These are phyloP conservation scores for Ganoderma sinense DNA, from an alignment of 1,284 basidiomycete genomes.

Conservation along the genomic window DNA sequence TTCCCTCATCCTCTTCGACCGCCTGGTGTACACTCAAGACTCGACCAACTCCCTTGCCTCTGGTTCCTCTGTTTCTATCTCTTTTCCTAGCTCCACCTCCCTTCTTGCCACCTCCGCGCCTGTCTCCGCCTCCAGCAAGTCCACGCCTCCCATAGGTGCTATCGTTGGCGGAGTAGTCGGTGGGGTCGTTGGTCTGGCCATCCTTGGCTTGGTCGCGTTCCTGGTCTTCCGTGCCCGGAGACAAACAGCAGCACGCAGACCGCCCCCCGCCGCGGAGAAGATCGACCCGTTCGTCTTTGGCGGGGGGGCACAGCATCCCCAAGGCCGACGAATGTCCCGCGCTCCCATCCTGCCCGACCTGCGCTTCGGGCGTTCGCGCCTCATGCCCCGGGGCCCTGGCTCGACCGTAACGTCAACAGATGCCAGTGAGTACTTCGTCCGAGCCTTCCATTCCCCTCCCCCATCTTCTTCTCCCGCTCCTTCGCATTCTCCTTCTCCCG, in stretches of 20 bases:
- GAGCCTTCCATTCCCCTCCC: background rate
- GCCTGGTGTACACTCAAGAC: conserved; percentile 21
- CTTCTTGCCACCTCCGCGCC: background rate
- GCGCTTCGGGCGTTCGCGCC: conserved; percentile 7
- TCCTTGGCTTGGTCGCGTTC: background rate
- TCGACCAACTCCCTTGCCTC: background rate
- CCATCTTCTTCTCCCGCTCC: background rate
- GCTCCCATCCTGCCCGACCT: conserved; percentile 6
- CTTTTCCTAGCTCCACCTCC: background rate
- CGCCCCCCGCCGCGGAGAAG: background rate
- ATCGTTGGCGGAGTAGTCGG: conserved; percentile 15
- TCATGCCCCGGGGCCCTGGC: conserved; percentile 1
- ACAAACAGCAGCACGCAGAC: background rate
- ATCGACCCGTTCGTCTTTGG: conserved; percentile 11
- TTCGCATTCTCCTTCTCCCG: background rate
- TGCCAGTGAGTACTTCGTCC: conserved; percentile 1
- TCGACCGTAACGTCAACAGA: conserved; percentile 1
- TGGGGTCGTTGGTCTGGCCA: background rate
- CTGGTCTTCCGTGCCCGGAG: background rate
- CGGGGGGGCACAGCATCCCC: background rate
- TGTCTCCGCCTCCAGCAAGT: background rate
- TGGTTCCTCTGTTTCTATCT: background rate
- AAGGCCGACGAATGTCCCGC: background rate
- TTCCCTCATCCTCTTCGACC: conserved; percentile 23
- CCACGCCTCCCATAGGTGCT: background rate